Conservation (phyloP, 75 land plant species). For the Larix kaempferi region DNA sequence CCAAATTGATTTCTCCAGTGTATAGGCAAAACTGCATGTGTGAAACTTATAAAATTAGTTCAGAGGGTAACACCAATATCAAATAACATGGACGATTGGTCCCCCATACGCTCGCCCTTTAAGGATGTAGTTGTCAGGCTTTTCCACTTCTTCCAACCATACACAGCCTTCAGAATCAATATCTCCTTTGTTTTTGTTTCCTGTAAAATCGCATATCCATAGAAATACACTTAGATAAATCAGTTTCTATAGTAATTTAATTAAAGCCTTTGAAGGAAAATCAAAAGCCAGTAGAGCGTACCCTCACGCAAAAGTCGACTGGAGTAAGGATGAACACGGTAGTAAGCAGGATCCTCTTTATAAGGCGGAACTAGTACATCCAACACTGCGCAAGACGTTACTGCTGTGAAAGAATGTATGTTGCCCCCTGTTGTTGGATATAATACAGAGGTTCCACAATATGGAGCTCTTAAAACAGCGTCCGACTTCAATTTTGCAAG, state of each 20-base stretch:
- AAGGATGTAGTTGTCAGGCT: not conserved
- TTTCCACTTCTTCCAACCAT: slow-evolving; percentile 6
- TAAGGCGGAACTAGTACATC: slow-evolving; percentile 96
- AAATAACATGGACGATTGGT: not conserved
- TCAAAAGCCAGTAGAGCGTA: no score
- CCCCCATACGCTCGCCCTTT: not conserved
- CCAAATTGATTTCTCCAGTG: no score
- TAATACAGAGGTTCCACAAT: slow-evolving; percentile 57
- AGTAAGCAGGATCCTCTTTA: slow-evolving; percentile 73
- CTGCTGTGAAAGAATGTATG: slow-evolving; percentile 89
- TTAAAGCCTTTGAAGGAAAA: no score
- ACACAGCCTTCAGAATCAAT: not conserved
- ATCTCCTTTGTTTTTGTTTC: not conserved
- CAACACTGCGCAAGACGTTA: slow-evolving; percentile 90
- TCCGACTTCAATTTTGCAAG: slow-evolving; percentile 78
- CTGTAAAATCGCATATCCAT: not conserved
- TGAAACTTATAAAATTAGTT: no score
- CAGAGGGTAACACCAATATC: no score
- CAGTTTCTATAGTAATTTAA: no score
- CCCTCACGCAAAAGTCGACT: no score
- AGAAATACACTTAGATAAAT: no score
- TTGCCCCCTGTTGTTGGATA: slow-evolving; percentile 91
- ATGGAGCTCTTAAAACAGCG: slow-evolving; percentile 60
- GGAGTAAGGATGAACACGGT: slow-evolving; percentile 54
- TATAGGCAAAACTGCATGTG: no score